phyloP scores from a whole-genome alignment of 2,329 filamentous ascomycete genomes.

The Talaromyces funiculosus region DNA sequence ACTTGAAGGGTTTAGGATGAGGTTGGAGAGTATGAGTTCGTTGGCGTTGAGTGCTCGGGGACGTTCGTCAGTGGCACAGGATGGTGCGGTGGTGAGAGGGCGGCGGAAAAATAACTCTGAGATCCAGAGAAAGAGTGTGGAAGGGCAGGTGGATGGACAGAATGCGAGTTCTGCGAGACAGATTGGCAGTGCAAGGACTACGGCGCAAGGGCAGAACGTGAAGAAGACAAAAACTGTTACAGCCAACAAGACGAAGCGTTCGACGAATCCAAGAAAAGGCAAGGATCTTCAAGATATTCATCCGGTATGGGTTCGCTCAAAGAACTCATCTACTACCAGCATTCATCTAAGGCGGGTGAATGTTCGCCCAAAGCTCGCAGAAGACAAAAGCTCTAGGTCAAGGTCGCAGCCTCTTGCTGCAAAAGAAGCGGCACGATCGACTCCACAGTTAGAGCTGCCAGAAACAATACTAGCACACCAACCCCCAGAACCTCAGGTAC shows the following conservation, averaged over 20 bases:
- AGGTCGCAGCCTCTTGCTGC: background rate
- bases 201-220: background rate
- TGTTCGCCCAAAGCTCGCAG: background rate
- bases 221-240: background rate
- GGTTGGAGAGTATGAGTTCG: conserved; percentile 8
- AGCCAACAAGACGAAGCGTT: background rate
- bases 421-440: no score
- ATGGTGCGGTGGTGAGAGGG: background rate
- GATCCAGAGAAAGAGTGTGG: background rate
- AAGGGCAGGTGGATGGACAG: background rate
- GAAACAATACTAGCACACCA: background rate
- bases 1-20: conserved; percentile 5
- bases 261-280: background rate
- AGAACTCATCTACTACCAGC: conserved; percentile 7
- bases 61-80: background rate
- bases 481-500: background rate
- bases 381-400: background rate
- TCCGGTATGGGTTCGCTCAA: conserved; percentile 11
- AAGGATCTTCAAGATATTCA: background rate
- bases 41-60: background rate
- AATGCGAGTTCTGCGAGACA: background rate
- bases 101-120: background rate
- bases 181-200: background rate
- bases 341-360: background rate
- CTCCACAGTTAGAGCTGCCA: background rate